Evolutionary conservation across 2,329 filamentous ascomycete genomes (phyloP), one percentile per base, ranked within the genome.

Genomic region (Trichoderma semiorbis): DNA sequence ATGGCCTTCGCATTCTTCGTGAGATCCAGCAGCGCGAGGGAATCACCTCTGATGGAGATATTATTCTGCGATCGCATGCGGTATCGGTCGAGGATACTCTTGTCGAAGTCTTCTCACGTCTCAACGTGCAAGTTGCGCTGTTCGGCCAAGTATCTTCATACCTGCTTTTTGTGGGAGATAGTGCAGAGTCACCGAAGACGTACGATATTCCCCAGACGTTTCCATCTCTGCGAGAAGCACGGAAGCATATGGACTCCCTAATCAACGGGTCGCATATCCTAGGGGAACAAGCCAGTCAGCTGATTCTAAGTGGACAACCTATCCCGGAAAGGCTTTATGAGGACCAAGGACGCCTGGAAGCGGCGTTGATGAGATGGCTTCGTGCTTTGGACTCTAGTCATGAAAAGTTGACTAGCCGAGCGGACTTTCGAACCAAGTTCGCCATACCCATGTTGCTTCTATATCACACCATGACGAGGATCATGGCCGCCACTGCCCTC

Each of bases 1-100:
- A 76, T 69, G 80, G 80, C 16, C 74, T 81, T 5, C 74, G 74
- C 18, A 72, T 82, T 0, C 71, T 82, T 11, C 69, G 74, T 5
- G 72, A 77, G 30, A 71, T 72, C n/a, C 71, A 72, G 62, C 53
- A 30, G 18, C 67, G 55, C n/a, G 60, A 72, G 12, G 64, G 65
- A 16, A 16, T 65, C 43, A 66, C 50, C 5, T 47, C 60, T 50
- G 55, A 72, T 24, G 64, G 58, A 36, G 50, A 47, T n/a, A 58
- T 73, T 24, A 57, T 72, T n/a, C 30, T 73, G n/a, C 50, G 71
- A n/a, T 70, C 73, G 28, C 30, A 62, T 6, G 34, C 50, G n/a
- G 57, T 50, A 21, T 63, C 65, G 21, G 34, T 72, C 43, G 34
- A 76, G 72, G 74, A 65, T 66, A 11, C 73, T 65, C 24, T 77